Percentiles rank a stretch among this genome's conserved stretches.
Evolutionary conservation across 208 protist species (phyloP).

Genomic region (Acanthamoeba triangularis): DNA sequence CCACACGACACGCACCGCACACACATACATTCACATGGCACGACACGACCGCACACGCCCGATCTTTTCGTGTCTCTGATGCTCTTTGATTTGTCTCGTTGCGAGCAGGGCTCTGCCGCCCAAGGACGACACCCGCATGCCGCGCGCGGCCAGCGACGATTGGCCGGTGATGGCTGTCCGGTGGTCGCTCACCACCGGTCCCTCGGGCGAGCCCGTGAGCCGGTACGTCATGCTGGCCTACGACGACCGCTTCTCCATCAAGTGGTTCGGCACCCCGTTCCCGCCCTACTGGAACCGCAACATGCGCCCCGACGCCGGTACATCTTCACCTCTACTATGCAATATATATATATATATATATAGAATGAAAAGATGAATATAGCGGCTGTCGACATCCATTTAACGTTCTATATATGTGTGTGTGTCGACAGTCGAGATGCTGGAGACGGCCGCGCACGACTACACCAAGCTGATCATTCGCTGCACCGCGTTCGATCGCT

Average conservation of each 20-base stretch:
- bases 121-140: conserved; percentile 72
- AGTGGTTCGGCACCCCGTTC: conserved; percentile 78
- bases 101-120: neutral
- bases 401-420: neutral
- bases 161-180: conserved; percentile 65
- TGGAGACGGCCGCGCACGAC: neutral
- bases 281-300: conserved; percentile 77
- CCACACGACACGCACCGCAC: neutral
- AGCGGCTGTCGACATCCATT: neutral
- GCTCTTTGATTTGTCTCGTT: neutral
- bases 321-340: neutral
- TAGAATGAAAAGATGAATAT: no score
- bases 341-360: neutral
- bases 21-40: neutral
- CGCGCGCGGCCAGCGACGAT: conserved; percentile 52
- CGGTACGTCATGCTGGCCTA: conserved; percentile 62
- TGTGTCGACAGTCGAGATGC: neutral
- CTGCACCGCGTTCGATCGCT: conserved; percentile 7
- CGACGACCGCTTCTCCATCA: conserved; percentile 71
- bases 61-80: no score
- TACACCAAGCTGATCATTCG: neutral
- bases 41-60: neutral
- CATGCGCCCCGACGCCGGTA: conserved; percentile 19
- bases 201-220: neutral
- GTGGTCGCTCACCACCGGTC: neutral